phyloP scores from a whole-genome alignment of 176 grass and related monocot species.

The Lolium multiflorum region DNA sequence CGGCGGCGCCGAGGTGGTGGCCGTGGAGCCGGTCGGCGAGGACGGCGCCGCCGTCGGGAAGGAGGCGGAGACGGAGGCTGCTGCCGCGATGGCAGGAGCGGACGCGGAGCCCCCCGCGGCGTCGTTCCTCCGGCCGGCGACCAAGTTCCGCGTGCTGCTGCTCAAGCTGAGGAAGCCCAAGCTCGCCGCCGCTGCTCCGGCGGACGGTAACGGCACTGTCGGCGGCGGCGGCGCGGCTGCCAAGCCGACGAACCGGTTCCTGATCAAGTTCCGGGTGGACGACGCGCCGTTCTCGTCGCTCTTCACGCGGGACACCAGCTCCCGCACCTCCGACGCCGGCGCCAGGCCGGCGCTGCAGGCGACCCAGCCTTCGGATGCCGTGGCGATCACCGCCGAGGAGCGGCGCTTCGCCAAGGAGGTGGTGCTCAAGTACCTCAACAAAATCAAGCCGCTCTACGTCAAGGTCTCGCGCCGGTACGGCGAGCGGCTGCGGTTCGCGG shows the following conservation, averaged over 20 bases:
- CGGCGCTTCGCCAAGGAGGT: constrained; percentile 79
- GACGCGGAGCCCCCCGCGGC: not conserved
- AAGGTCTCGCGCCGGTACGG: constrained; percentile 76
- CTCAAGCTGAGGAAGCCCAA: constrained; percentile 69
- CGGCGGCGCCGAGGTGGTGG: constrained; percentile 30
- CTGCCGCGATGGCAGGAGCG: not conserved
- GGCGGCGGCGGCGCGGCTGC: not conserved
- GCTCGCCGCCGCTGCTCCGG: not conserved
- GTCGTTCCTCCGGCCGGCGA: constrained; percentile 64
- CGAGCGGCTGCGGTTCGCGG: constrained; percentile 65
- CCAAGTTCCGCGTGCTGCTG: constrained; percentile 85
- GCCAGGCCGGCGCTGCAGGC: not conserved
- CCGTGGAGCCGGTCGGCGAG: not conserved
- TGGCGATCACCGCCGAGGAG: constrained; percentile 60
- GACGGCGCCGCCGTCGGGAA: not conserved
- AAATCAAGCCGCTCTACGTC: constrained; percentile 85
- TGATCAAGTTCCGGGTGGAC: constrained; percentile 80
- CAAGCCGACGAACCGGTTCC: constrained; percentile 63
- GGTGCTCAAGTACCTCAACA: constrained; percentile 79
- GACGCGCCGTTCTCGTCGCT: constrained; percentile 71
- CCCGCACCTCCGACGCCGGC: constrained; percentile 53
- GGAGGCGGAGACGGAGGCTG: constrained; percentile 25
- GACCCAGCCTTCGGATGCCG: not conserved
- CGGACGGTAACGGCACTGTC: not conserved
- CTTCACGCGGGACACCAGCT: constrained; percentile 84